A percentile compares a stretch with the other conserved stretches of the same genome.
Evolutionary conservation across 257 asterid genomes (phyloP).

Genomic region (Lavandula angustifolia): DNA sequence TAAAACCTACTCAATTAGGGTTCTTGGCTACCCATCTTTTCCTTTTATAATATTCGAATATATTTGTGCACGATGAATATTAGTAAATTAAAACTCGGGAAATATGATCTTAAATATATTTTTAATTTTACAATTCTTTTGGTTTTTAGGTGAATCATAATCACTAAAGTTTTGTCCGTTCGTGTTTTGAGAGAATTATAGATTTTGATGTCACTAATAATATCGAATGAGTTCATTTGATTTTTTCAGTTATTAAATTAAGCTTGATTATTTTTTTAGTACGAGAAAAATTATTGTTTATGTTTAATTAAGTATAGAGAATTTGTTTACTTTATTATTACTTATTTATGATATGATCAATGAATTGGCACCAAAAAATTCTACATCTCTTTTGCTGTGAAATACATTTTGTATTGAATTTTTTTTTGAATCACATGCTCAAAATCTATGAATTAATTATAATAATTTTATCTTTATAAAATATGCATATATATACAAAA

Average conservation of each 20-base stretch:
- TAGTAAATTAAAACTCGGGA: no score
- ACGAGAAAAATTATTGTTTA: no score
- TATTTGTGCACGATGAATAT: no score
- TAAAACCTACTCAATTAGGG: slow-evolving; percentile 14
- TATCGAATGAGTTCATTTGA: no score
- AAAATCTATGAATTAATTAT: no score
- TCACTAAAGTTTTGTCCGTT: no score
- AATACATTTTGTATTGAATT: not conserved
- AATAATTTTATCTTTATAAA: not conserved
- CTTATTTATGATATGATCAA: not conserved
- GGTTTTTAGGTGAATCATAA: no score
- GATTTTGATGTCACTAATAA: not conserved
- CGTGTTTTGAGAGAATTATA: not conserved
- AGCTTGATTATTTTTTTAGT: no score
- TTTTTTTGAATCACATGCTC: not conserved
- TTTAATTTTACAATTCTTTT: no score
- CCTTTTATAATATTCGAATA: not conserved
- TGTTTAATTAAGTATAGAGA: no score
- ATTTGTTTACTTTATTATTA: no score
- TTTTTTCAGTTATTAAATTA: not conserved
- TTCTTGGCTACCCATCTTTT: slow-evolving; percentile 11
- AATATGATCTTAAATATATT: no score
- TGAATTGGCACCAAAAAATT: not conserved
- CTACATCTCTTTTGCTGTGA: not conserved
- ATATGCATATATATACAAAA: not conserved